Evolutionary conservation across 225 moss, liverwort and hornwort species (phyloP).

Genomic region (Bryoerythrophyllum caledonicum): DNA sequence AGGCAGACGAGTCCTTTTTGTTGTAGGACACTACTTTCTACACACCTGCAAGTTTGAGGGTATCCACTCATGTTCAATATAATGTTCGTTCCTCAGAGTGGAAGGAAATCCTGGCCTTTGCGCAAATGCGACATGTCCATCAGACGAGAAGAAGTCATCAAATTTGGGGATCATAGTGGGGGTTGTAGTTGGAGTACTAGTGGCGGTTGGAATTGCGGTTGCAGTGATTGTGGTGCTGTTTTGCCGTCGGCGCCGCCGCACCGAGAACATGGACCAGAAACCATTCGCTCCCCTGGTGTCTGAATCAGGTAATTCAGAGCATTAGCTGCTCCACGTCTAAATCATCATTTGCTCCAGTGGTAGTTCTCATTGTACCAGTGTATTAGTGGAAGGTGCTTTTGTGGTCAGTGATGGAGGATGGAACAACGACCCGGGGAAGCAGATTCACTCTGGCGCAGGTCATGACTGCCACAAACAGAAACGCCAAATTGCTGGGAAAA

Average conservation of each 20-base stretch:
- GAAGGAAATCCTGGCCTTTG: constrained; percentile 38
- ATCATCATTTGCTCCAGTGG: background rate
- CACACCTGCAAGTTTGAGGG: background rate
- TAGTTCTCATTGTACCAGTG: background rate
- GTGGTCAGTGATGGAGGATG: constrained; percentile 25
- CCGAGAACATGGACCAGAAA: background rate
- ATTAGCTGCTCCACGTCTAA: background rate
- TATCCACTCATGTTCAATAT: background rate
- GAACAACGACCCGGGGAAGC: constrained; percentile 20
- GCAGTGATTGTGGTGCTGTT: constrained; percentile 15
- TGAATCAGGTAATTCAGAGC: constrained; percentile 9
- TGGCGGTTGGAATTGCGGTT: background rate
- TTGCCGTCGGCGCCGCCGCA: constrained; percentile 7
- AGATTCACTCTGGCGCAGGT: constrained; percentile 34
- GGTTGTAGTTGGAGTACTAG: constrained; percentile 19
- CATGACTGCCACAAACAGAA: constrained; percentile 35
- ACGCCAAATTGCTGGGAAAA: constrained; percentile 28
- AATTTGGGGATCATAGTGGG: constrained; percentile 25
- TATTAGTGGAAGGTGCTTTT: background rate
- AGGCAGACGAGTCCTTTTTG: background rate
- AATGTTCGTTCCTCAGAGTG: constrained; percentile 10
- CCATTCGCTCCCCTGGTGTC: background rate
- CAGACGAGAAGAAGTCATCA: background rate
- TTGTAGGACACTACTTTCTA: background rate
- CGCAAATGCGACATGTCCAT: constrained; percentile 24